These are phyloP conservation scores for Talaromyces sp. DNA, from an alignment of 2,329 filamentous ascomycete genomes.

Conservation along the genomic window DNA sequence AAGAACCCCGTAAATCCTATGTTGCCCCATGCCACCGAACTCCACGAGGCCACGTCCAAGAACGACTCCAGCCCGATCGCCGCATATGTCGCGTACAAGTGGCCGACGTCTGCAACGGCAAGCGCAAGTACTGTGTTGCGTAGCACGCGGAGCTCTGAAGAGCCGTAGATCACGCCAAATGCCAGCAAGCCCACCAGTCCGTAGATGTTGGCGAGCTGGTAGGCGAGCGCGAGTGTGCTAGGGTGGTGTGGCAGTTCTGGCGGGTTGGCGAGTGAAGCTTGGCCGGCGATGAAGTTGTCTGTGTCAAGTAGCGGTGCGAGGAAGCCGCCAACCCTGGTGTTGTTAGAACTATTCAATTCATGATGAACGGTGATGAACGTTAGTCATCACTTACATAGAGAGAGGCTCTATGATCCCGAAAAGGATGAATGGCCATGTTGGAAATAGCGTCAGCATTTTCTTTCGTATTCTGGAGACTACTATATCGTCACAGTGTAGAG, in stretches of 20 bases:
- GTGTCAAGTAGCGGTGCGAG: constrained; percentile 52
- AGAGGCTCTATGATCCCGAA: constrained; percentile 67
- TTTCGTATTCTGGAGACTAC: background rate
- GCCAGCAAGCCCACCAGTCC: constrained; percentile 61
- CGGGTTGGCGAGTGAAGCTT: constrained; percentile 43
- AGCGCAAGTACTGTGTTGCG: constrained; percentile 63
- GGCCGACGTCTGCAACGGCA: constrained; percentile 61
- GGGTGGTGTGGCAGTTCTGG: constrained; percentile 25
- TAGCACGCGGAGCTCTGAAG: constrained; percentile 61
- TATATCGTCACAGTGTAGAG: background rate
- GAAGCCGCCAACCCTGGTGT: constrained; percentile 54
- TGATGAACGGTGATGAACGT: constrained; percentile 1
- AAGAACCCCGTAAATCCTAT: constrained; percentile 60
- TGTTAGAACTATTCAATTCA: background rate
- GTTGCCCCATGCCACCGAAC: constrained; percentile 68
- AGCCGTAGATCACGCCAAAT: constrained; percentile 59
- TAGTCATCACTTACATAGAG: constrained; percentile 51
- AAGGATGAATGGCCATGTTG: constrained; percentile 58
- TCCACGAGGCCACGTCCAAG: constrained; percentile 57
- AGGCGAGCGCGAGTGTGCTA: constrained; percentile 52
- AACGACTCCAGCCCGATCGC: constrained; percentile 54
- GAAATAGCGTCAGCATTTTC: constrained; percentile 46
- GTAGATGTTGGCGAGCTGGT: constrained; percentile 67
- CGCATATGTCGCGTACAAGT: constrained; percentile 58
- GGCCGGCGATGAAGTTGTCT: constrained; percentile 59